phyloP scores from a whole-genome alignment of 1,284 basidiomycete species.

The Salmacisia buchloeana region DNA sequence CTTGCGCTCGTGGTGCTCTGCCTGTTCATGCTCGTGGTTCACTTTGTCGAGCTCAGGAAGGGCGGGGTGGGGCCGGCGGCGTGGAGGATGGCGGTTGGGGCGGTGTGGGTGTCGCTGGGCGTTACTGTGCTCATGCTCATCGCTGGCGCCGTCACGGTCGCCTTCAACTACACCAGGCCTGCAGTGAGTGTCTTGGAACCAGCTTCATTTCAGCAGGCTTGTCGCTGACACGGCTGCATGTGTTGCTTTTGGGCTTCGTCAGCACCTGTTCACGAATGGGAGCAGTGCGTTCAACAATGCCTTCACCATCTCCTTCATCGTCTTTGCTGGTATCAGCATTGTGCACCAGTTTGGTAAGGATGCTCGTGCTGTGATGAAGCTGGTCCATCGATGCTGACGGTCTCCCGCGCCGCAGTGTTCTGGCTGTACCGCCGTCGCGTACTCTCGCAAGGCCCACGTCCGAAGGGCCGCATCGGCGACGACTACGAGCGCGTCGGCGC shows the following conservation, averaged over 20 bases:
- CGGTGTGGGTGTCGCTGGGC: not conserved
- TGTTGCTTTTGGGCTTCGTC: not conserved
- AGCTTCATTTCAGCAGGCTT: not conserved
- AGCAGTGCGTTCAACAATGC: not conserved
- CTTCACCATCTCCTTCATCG: slow-evolving; percentile 3
- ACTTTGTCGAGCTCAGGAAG: not conserved
- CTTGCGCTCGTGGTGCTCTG: not conserved
- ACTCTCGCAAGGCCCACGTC: not conserved
- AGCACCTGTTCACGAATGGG: not conserved
- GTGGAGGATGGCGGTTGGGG: not conserved
- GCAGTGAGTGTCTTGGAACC: not conserved
- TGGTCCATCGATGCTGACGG: too few relatives aligned
- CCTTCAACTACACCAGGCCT: not conserved
- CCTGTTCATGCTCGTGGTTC: not conserved
- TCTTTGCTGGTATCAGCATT: not conserved
- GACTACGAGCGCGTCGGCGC: slow-evolving; percentile 3
- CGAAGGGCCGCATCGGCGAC: not conserved
- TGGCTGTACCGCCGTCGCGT: not conserved
- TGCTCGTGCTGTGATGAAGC: not conserved
- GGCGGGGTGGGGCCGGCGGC: not conserved
- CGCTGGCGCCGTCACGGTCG: not conserved
- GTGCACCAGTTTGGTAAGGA: not conserved
- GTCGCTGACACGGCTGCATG: not conserved
- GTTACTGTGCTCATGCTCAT: not conserved
- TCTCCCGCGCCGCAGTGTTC: not conserved